Conservation (phyloP, 768 basidiomycete species). For the Gautieria morchelliformis region DNA sequence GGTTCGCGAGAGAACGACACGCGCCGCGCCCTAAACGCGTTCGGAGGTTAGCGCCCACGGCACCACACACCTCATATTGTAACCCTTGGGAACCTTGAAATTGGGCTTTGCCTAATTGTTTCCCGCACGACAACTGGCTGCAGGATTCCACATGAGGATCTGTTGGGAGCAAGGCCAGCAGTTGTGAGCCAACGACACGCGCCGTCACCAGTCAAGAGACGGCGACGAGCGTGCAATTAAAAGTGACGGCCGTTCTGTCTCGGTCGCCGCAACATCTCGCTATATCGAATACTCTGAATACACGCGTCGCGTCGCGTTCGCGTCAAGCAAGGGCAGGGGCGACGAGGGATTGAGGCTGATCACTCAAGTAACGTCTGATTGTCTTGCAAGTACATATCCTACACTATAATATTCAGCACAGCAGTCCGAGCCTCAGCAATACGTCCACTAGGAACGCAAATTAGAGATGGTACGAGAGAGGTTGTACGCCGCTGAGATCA, state of each 20-base stretch:
- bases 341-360: no score
- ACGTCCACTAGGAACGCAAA: not conserved
- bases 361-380: no score
- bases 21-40: slow-evolving; percentile 16
- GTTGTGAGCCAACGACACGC: not conserved
- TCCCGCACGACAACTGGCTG: no score
- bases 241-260: no score
- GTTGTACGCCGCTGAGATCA: slow-evolving; percentile 80
- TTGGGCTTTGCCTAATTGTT: no score
- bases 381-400: no score
- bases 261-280: no score
- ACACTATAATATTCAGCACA: not conserved
- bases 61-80: not conserved
- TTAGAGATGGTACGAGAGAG: slow-evolving; percentile 49
- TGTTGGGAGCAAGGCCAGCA: no score
- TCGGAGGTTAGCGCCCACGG: slow-evolving; percentile 4
- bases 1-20: slow-evolving; percentile 24
- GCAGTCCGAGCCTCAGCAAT: not conserved
- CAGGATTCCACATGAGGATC: no score
- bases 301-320: not conserved
- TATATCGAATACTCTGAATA: not conserved
- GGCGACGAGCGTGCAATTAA: no score
- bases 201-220: not conserved
- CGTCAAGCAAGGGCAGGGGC: not conserved
- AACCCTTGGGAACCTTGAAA: not conserved